phyloP scores from a whole-genome alignment of 1,284 basidiomycete species.

The Pascua guehoae region DNA sequence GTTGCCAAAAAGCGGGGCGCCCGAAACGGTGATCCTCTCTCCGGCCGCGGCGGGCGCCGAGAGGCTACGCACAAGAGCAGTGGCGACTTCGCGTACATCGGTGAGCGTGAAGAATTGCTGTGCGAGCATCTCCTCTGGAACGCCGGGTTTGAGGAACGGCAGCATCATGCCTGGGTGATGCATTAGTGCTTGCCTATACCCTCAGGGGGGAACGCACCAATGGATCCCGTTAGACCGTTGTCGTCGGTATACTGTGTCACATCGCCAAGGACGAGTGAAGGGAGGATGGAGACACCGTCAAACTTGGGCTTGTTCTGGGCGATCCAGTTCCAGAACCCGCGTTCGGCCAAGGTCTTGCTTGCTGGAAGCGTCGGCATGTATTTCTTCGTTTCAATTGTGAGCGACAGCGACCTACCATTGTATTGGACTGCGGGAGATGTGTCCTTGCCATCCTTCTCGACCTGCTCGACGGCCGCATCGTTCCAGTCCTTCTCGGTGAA shows the following conservation, averaged over 20 bases:
- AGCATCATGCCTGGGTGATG: no score
- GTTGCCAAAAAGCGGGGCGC: constrained; percentile 40
- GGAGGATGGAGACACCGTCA: constrained; percentile 10
- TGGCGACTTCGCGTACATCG: constrained; percentile 12
- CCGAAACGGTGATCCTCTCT: constrained; percentile 57
- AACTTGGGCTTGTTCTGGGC: background rate
- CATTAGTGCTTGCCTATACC: no score
- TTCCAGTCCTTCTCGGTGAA: constrained; percentile 58
- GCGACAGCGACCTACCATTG: background rate
- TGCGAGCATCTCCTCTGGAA: no score
- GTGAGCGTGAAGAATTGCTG: background rate
- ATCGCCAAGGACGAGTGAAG: background rate
- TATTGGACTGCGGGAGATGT: constrained; percentile 1
- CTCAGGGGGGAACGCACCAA: no score
- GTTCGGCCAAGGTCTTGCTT: constrained; percentile 29
- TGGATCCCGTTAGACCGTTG: no score
- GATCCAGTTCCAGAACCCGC: constrained; percentile 31
- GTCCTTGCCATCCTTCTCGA: background rate
- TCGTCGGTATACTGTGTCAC: no score
- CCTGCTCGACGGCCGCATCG: constrained; percentile 34
- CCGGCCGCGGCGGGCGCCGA: constrained; percentile 51
- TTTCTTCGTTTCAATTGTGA: no score
- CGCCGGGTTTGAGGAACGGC: no score
- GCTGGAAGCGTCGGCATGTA: background rate
- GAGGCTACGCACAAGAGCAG: background rate